Base-by-base conservation (phyloP, 108 stramenopile species). In the Nitzschia palea region DNA sequence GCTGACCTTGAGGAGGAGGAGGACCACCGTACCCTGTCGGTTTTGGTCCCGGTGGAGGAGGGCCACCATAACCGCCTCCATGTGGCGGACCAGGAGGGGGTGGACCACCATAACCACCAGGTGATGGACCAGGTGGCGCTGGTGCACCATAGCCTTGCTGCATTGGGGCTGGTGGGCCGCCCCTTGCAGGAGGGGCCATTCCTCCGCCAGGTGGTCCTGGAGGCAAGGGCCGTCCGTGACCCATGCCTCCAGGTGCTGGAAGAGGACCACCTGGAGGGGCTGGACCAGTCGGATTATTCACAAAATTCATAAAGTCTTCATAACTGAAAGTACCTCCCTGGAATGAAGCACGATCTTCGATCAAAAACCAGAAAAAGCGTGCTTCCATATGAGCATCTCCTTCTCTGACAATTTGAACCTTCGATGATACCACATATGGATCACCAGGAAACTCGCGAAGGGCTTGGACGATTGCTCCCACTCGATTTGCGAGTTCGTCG, bases 331-430 rank as follows among this genome's bases (percentile, higher is more conserved):
- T 91, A 4, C 98, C 98, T 17, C 96, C 96, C 30, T 85, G 81
- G 79, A 97, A 97, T 5, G 89, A 83, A 42, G 97, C 96, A 44
- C 94, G 75, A 76, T 99, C 98, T 83, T 99, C 98, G 2, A 99
- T 87, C 56, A 99, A 76, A 73, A 89, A 82, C 93, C 94, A 95
- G 67, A 85, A 94, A 82, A 98, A 98, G 26, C 92, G 90, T 44
- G 80, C 70, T 65, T 96, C 96, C 63, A 93, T 44, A 43, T 77
- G 77, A n/a, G 67, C 75, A 78, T 97, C 96, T 17, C 95, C 96
- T 70, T 99, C 97, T 33, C 87, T 74, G 51, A 97, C 82, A 55
- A 99, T 71, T 34, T 70, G 63, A 30, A 98, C 77, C 79, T 93
- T 92, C 15, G 77, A 56, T 12, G 55, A 61, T 3, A 78, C 71